Conservation (phyloP, 176 grass and related monocot species). For the Typha latifolia region DNA sequence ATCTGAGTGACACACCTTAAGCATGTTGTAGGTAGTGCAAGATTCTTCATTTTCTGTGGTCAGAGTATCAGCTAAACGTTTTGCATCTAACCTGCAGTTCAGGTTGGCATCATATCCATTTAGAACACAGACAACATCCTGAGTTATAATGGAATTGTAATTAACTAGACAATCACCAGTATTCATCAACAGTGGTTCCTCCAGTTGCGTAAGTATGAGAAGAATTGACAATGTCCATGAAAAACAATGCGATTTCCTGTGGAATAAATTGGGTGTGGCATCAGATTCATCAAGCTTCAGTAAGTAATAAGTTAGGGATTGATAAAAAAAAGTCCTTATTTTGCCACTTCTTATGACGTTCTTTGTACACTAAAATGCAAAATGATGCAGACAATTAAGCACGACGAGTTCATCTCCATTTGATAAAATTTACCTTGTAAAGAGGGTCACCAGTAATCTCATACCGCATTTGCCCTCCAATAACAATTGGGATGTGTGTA, state of each 20-base stretch:
- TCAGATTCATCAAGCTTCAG: constrained; percentile 6
- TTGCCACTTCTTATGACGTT: neutral
- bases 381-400: neutral
- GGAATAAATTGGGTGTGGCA: neutral
- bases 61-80: constrained; percentile 51
- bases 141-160: neutral
- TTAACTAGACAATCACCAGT: constrained; percentile 42
- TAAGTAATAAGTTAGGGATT: neutral
- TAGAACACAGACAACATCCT: neutral
- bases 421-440: constrained; percentile 73
- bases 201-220: constrained; percentile 86
- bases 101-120: constrained; percentile 9
- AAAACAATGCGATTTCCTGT: constrained; percentile 77
- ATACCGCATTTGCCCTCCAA: constrained; percentile 84
- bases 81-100: constrained; percentile 53
- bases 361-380: neutral
- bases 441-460: constrained; percentile 82
- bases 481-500: constrained; percentile 81
- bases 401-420: neutral
- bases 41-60: constrained; percentile 83
- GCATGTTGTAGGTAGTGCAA: constrained; percentile 94
- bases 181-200: constrained; percentile 85
- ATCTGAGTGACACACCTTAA: constrained; percentile 52
- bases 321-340: neutral
- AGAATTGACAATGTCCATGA: constrained; percentile 82